These are phyloP conservation scores for Sporopachydermia lactativora DNA, from an alignment of 805 yeast species.

Conservation along the genomic window DNA sequence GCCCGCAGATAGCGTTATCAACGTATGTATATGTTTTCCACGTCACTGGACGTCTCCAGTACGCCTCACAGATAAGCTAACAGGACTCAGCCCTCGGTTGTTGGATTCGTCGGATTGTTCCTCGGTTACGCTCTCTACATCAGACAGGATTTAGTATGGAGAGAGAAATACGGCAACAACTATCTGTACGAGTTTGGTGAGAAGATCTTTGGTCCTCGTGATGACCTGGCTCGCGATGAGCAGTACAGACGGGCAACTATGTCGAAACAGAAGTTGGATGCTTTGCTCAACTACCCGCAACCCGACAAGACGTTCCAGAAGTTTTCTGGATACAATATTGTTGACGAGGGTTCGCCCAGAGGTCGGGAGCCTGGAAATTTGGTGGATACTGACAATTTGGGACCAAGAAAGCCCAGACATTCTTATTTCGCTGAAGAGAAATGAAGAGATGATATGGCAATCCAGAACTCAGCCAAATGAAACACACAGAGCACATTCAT, in stretches of 20 bases:
- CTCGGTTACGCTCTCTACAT: neutral
- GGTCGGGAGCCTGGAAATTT: neutral
- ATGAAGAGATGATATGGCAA: too few species aligned
- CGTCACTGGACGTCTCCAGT: too few species aligned
- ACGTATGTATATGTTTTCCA: neutral
- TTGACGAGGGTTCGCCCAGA: constrained; percentile 2
- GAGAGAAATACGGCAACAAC: constrained; percentile 1
- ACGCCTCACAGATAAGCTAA: too few species aligned
- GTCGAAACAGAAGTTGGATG: neutral
- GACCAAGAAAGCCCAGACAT: constrained; percentile 1
- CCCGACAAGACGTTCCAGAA: neutral
- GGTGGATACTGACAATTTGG: constrained; percentile 2
- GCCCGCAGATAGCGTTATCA: neutral
- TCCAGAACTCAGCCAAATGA: too few species aligned
- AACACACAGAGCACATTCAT: too few species aligned
- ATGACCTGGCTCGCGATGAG: neutral
- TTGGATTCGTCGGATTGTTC: neutral
- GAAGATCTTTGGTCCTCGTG: neutral
- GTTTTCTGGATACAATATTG: neutral
- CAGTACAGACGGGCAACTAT: neutral
- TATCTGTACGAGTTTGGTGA: neutral
- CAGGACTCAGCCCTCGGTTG: constrained; percentile 1
- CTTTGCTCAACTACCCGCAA: neutral
- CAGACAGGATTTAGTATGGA: neutral
- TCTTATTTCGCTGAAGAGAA: too few species aligned